Evolutionary conservation across 2,329 filamentous ascomycete species (phyloP), one percentile per base, ranked within the genome.

Genomic region (Paramyrothecium sp.): DNA sequence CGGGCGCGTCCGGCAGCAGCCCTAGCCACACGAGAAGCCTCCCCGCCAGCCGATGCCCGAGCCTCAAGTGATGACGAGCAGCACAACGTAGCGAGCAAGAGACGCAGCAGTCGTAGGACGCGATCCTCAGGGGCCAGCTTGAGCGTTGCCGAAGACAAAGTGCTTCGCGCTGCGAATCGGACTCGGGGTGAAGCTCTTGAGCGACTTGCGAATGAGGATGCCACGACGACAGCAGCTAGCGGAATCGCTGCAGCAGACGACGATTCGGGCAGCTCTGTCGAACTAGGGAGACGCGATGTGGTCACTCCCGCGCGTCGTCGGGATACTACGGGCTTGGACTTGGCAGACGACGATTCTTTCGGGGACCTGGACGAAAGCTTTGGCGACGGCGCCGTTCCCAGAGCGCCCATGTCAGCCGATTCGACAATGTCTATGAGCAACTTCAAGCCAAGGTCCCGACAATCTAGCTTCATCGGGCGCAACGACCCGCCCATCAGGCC

Each of bases 401-500:
- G 61, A 7, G 73, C 69, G 17, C 63, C 71, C 53, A 69, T 68
- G 51, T 79, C 79, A 1, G 69, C 70, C 7, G 78, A 81, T 46
- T 75, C 75, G 1, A 81, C 81, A 0, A 75, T 75, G 1, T 81
- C 77, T 26, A 67, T 81, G 30, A 77, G 74, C 60, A 74, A 75
- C 57, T 80, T 81, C 64, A 78, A 75, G 60, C 75, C 78, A 21
- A 67, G 74, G 8, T 75, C 79, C 22, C 75, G 80, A 11, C 74
- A 77, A 65, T 82, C 81, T 12, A 84, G 81, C 65, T 75, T 83
- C 51, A 70, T 80, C 46, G 78, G 80, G 33, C 76, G 77, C 52
- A 79, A 81, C 47, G 80, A 83, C 48, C 78, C 74, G 22, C 79
- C 78, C 2, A 84, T 83, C 58, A 73, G 81, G 44, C 81, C 81